phyloP scores from a whole-genome alignment of 2,329 filamentous ascomycete genomes.

The Graphilbum sp. region DNA sequence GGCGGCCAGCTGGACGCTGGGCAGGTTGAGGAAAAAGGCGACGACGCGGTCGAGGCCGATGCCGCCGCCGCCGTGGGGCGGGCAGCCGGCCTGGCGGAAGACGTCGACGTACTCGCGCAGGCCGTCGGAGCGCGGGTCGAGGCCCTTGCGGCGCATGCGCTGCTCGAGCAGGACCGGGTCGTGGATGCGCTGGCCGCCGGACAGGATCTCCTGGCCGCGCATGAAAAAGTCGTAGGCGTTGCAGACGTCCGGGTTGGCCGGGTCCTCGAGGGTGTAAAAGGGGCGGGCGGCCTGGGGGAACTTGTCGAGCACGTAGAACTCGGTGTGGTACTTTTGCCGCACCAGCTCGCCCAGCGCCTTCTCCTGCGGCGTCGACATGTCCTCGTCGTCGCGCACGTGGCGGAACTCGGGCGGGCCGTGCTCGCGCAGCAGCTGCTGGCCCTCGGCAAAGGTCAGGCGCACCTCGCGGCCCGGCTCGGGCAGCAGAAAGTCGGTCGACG shows the following conservation, averaged over 20 bases:
- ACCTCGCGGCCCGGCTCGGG: constrained; percentile 60
- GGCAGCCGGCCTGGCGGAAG: constrained; percentile 64
- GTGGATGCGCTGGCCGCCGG: constrained; percentile 84
- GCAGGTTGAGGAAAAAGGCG: constrained; percentile 41
- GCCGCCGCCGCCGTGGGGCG: constrained; percentile 76
- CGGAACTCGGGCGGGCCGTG: constrained; percentile 51
- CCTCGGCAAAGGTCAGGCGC: constrained; percentile 62
- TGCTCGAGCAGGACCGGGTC: constrained; percentile 58
- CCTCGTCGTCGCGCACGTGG: constrained; percentile 60
- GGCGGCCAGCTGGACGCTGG: constrained; percentile 39
- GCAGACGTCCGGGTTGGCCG: constrained; percentile 18
- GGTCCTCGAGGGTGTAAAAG: neutral
- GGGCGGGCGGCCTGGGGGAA: constrained; percentile 80
- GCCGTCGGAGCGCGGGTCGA: constrained; percentile 55
- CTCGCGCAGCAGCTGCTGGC: constrained; percentile 58
- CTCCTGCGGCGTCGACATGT: constrained; percentile 67
- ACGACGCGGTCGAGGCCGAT: constrained; percentile 82
- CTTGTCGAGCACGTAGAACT: constrained; percentile 95
- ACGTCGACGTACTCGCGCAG: constrained; percentile 81
- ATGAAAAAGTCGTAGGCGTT: constrained; percentile 74
- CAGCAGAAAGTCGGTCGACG: constrained; percentile 62
- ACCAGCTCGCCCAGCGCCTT: constrained; percentile 80
- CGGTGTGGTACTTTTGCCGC: constrained; percentile 76
- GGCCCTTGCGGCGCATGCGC: constrained; percentile 61
- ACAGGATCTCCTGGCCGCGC: constrained; percentile 82